Conservation (phyloP, 202 grass and related monocot genomes). For the Tripidium arundinaceum region DNA sequence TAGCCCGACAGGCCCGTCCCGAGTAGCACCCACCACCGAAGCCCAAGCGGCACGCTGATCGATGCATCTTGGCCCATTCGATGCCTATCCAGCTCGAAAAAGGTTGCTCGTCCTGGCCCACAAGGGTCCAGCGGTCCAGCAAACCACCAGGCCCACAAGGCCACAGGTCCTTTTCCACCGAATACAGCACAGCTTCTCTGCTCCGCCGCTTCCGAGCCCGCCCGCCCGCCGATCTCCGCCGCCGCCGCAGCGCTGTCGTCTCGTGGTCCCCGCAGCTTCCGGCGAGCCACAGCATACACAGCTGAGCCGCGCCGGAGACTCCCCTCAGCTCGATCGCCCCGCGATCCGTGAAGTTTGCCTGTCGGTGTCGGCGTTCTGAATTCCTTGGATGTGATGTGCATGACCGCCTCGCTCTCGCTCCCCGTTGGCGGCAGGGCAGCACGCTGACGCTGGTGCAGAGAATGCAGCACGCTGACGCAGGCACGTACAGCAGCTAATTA, state of each 20-base stretch:
- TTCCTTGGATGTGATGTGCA: too few species aligned
- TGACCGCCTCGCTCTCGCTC: too few species aligned
- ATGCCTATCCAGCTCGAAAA: neutral
- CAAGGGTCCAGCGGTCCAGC: neutral
- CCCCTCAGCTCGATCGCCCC: neutral
- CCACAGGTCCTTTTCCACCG: too few species aligned
- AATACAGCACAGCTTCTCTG: too few species aligned
- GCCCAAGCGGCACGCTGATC: neutral
- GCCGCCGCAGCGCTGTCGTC: neutral
- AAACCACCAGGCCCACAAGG: neutral
- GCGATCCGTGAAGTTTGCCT: too few species aligned
- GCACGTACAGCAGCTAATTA: too few species aligned
- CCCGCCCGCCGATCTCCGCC: neutral
- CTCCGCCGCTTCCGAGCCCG: neutral
- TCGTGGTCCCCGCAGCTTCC: neutral
- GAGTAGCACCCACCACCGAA: neutral
- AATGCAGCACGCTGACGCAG: too few species aligned
- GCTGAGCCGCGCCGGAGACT: neutral
- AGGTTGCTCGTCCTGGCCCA: neutral
- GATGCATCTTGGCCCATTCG: neutral
- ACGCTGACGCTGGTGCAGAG: too few species aligned
- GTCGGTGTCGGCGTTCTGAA: too few species aligned
- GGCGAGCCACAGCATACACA: neutral
- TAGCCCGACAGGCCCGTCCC: too few species aligned
- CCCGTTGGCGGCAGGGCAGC: too few species aligned